phyloP scores from a whole-genome alignment of 352 stramenopile species.

The Thraustotheca clavata region DNA sequence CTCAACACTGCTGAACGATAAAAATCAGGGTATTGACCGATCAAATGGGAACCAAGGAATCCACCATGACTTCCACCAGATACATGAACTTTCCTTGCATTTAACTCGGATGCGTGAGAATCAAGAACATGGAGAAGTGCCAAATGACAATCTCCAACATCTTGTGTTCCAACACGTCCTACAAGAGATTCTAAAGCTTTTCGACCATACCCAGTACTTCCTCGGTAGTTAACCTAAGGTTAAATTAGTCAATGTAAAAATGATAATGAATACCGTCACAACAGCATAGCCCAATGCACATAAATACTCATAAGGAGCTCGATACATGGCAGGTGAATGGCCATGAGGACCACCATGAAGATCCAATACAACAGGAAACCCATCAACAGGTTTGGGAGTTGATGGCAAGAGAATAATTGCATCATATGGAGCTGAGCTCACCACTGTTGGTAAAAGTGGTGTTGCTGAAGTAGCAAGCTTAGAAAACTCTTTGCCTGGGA shows the following conservation, averaged over 20 bases:
- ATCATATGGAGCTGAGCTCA: slow-evolving; percentile 55
- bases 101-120: slow-evolving; percentile 46
- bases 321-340: slow-evolving; percentile 78
- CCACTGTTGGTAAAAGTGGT: slow-evolving; percentile 39
- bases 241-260: neutral
- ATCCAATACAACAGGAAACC: slow-evolving; percentile 73
- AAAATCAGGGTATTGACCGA: slow-evolving; percentile 90
- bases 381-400: slow-evolving; percentile 25
- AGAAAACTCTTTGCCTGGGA: neutral
- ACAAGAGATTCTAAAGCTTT: slow-evolving; percentile 84
- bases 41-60: slow-evolving; percentile 90
- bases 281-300: slow-evolving; percentile 85
- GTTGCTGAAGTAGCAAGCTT: neutral
- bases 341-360: slow-evolving; percentile 91
- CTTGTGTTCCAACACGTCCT: slow-evolving; percentile 83
- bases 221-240: slow-evolving; percentile 90
- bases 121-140: slow-evolving; percentile 65
- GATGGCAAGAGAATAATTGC: slow-evolving; percentile 63
- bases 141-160: slow-evolving; percentile 90
- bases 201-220: slow-evolving; percentile 91
- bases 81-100: slow-evolving; percentile 80
- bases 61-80: slow-evolving; percentile 94
- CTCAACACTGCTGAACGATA: slow-evolving; percentile 86
- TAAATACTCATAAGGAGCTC: slow-evolving; percentile 85
- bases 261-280: slow-evolving; percentile 31